Evolutionary conservation across 2,329 filamentous ascomycete genomes (phyloP).

Genomic region (Ascocoryne sarcoides): DNA sequence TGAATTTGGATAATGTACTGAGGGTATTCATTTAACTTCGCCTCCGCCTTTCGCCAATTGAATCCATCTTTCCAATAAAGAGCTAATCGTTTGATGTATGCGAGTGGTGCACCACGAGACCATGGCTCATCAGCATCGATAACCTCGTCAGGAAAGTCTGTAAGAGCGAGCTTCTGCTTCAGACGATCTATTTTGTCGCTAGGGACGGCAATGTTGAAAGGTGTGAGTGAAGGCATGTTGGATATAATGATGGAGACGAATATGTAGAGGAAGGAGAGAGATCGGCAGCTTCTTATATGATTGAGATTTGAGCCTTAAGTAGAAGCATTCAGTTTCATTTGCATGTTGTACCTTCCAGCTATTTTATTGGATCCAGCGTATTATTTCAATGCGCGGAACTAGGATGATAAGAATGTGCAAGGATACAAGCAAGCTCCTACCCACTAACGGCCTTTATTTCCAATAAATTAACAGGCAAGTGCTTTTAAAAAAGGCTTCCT

Average conservation of each 20-base stretch:
- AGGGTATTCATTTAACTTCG: slow-evolving; percentile 47
- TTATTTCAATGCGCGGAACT: too few species aligned
- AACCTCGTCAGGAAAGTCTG: slow-evolving; percentile 27
- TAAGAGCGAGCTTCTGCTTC: slow-evolving; percentile 26
- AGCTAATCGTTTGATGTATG: slow-evolving; percentile 26
- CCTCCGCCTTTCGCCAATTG: slow-evolving; percentile 53
- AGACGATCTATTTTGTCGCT: slow-evolving; percentile 27
- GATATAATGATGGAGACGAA: not conserved
- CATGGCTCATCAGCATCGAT: slow-evolving; percentile 12
- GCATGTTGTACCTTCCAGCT: too few species aligned
- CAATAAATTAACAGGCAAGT: too few species aligned
- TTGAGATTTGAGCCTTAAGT: too few species aligned
- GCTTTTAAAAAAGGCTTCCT: too few species aligned
- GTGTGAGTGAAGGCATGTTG: slow-evolving; percentile 10
- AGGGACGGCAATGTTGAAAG: slow-evolving; percentile 31
- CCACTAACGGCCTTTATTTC: too few species aligned
- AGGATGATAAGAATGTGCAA: too few species aligned
- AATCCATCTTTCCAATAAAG: slow-evolving; percentile 39
- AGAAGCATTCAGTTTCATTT: too few species aligned
- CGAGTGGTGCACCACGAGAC: slow-evolving; percentile 17
- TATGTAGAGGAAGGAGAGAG: not conserved
- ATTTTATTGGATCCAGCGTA: too few species aligned
- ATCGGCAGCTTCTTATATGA: not conserved
- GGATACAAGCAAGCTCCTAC: too few species aligned
- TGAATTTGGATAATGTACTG: slow-evolving; percentile 45